Base-by-base conservation (phyloP, 306 rosid genomes). In the Ormosia semicastrata region DNA sequence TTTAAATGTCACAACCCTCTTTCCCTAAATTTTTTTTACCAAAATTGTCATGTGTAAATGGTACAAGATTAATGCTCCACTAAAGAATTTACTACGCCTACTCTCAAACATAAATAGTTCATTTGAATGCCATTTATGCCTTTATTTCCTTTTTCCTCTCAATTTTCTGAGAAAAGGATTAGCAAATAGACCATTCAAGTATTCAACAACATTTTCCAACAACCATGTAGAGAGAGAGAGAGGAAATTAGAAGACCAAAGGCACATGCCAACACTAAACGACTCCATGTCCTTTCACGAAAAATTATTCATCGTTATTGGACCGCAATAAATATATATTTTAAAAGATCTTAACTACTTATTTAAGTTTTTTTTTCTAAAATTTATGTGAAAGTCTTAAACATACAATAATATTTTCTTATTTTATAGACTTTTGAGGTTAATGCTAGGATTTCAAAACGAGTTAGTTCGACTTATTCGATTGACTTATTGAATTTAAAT, bases 251-350 rank as follows among this genome's bases (percentile, higher is more conserved):
- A 72, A 33, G 49, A 64, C 3, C 36, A 34, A 49, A 71, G 54
- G 47, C 86, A 83, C 75, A 78, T 71, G 79, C 83, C 37, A 63
- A 84, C 24, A 66, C 80, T 5, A 83, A 78, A 44, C 13, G 33
- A 40, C 36, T 73, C 64, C 75, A n/a, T 73, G 60, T 15, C 60
- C 52, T 62, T 24, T 24, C 24, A 24, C 1, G 24, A 24, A 24
- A 24, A 24, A 24, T 24, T 24, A 24, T 24, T 0, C 1, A 24
- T 24, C 24, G 24, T 24, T 24, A 24, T 24, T 24, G 24, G 1
- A 24, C 24, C 24, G 24, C 24, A 24, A 24, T 24, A 24, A 24
- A 24, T 24, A 24, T 24, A 24, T 36, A 24, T 24, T 1, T 24
- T 24, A 24, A 24, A 24, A 24, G 24, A 24, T 24, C 0, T 24